Conservation (phyloP, 2,329 filamentous ascomycete genomes). For the Emergomyces pasteurianus region DNA sequence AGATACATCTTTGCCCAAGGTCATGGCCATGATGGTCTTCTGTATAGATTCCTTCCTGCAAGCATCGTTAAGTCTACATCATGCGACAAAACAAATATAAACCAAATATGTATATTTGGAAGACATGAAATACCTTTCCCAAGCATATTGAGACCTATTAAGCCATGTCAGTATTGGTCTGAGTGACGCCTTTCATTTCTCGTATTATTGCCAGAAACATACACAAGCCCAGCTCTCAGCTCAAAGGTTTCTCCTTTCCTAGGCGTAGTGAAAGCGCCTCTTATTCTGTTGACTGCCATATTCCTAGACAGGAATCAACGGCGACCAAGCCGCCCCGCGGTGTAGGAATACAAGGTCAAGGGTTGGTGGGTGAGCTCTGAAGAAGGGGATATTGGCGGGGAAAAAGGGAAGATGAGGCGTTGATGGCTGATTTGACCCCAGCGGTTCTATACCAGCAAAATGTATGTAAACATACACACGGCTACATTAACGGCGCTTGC, state of each 20-base stretch:
- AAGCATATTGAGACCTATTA: conserved; percentile 85
- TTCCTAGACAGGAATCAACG: conserved; percentile 21
- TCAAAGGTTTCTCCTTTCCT: conserved; percentile 98
- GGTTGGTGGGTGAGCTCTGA: background rate
- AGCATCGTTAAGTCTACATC: conserved; percentile 19
- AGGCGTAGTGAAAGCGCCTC: conserved; percentile 82
- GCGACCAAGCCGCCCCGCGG: conserved; percentile 26
- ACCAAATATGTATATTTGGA: background rate
- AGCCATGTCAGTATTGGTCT: conserved; percentile 21
- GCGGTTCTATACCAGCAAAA: too few species aligned
- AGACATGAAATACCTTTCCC: conserved; percentile 53
- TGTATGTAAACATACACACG: background rate
- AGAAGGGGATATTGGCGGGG: background rate
- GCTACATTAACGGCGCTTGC: background rate
- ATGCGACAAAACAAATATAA: too few species aligned
- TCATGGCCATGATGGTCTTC: conserved; percentile 99
- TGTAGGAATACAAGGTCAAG: conserved; percentile 8
- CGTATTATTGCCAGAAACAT: conserved; percentile 19
- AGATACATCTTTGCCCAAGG: conserved; percentile 94
- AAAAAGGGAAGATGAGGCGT: background rate
- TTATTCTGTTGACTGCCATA: conserved; percentile 95
- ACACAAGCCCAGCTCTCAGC: conserved; percentile 79
- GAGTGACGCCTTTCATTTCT: background rate
- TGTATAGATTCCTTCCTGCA: conserved; percentile 89
- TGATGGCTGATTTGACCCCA: too few species aligned